Conservation (phyloP, 2,329 filamentous ascomycete genomes). For the Aspergillus tamarii region DNA sequence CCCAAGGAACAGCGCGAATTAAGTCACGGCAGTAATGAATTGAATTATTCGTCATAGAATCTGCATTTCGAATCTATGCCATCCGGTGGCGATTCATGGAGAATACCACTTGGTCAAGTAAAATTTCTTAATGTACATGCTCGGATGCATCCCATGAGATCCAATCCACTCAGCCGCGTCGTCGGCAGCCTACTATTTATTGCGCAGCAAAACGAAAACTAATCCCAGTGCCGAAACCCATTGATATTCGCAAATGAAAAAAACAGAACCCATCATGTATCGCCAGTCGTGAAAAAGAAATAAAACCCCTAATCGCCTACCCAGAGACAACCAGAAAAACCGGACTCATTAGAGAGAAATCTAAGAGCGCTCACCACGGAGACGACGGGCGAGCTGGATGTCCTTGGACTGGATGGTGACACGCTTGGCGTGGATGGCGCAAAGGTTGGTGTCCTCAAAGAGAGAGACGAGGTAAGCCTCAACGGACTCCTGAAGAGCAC, state of each 20-base stretch:
- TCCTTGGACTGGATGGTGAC: constrained; percentile 95
- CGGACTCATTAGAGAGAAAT: constrained; percentile 32
- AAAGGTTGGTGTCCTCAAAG: constrained; percentile 98
- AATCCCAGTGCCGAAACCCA: constrained; percentile 43
- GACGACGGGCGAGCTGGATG: constrained; percentile 92
- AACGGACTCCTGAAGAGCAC: constrained; percentile 95
- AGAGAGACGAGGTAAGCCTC: constrained; percentile 98
- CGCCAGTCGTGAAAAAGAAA: constrained; percentile 45
- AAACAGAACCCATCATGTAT: constrained; percentile 46
- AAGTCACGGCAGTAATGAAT: constrained; percentile 12
- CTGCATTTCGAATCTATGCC: constrained; percentile 40
- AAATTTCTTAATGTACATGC: constrained; percentile 40
- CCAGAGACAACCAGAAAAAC: constrained; percentile 39
- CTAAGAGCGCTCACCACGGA: constrained; percentile 91
- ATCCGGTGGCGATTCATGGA: constrained; percentile 36
- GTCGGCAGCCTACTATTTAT: constrained; percentile 36
- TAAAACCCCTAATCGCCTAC: constrained; percentile 46
- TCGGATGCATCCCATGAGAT: constrained; percentile 30
- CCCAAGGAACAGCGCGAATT: not conserved
- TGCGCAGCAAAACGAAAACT: constrained; percentile 34
- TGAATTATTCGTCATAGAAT: constrained; percentile 29
- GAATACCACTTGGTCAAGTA: constrained; percentile 30
- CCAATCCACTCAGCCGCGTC: constrained; percentile 33
- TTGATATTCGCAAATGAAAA: constrained; percentile 42
- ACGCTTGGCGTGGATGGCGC: constrained; percentile 98